These are phyloP conservation scores for Linanthus parryae DNA, from an alignment of 148 eudicot species.

Conservation along the genomic window DNA sequence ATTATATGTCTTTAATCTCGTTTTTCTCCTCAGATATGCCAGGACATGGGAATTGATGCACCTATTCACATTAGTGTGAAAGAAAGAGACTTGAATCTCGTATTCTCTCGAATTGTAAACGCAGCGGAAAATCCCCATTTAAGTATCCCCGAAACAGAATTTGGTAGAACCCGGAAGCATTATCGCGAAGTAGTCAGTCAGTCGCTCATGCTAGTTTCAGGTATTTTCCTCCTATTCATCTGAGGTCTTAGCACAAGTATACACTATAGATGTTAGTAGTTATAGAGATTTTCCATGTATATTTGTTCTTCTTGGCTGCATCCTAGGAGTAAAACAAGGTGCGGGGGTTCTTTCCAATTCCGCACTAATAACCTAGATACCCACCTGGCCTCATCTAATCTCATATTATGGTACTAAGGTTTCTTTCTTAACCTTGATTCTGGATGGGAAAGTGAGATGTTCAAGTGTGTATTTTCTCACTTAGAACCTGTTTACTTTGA, in stretches of 20 bases:
- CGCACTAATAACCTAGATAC: too few species aligned
- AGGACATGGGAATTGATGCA: constrained; percentile 45
- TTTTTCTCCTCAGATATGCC: constrained; percentile 28
- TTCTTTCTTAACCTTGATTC: too few species aligned
- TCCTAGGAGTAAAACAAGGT: too few species aligned
- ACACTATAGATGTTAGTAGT: not conserved
- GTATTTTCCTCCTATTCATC: constrained; percentile 20
- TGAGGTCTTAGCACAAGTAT: not conserved
- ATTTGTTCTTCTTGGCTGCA: not conserved
- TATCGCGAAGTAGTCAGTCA: constrained; percentile 30
- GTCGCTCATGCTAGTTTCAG: constrained; percentile 42
- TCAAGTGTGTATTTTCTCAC: too few species aligned
- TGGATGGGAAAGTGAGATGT: too few species aligned
- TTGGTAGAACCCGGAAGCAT: constrained; percentile 45
- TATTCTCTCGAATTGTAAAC: constrained; percentile 36
- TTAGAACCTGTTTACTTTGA: too few species aligned
- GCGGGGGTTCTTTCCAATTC: too few species aligned
- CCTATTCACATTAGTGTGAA: constrained; percentile 46
- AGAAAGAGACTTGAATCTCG: constrained; percentile 39
- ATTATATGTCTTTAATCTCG: not conserved
- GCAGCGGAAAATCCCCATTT: constrained; percentile 46
- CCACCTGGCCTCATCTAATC: too few species aligned
- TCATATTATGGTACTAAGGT: too few species aligned
- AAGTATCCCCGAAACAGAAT: constrained; percentile 47
- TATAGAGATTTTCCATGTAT: not conserved